Base-by-base conservation (phyloP, 1,139 yeast genomes). In the Pichia sp. region DNA sequence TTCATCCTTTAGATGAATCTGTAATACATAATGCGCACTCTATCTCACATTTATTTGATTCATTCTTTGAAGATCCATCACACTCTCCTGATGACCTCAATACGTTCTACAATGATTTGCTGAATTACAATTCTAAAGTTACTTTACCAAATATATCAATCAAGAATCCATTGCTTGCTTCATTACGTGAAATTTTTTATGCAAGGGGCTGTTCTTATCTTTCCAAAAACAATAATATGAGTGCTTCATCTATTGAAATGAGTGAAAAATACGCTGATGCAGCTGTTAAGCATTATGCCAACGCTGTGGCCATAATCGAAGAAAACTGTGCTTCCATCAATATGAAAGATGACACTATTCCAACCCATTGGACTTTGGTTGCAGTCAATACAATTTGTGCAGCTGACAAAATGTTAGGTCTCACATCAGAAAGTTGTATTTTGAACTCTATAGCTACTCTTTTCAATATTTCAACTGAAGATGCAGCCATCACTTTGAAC, bases 161-260 rank as follows among this genome's bases (percentile, higher is more conserved):
- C 10, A 43, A 41, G 30, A 39, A 39, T 19, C 47, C 50, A 17
- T 28, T 52, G 12, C 59, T 66, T 15, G 46, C 51, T 2, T 53
- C 64, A 3, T 48, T 67, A 34, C 52, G 62, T 18, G 63, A 61
- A 35, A 59, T 67, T 4, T 63, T 64, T 17, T 53, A 56, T 36
- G 64, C 68, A 12, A 64, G 69, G 51, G 72, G 71, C 5, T 63
- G 67, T 3, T 54, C 67, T 0, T 60, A 52, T 38, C 44, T 66
- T 21, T 58, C 64, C 2, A 61, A 59, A 51, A 50, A 53, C 18
- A 56, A 55, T 22, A 52, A 53, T 4, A 38, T 36, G 9, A 11
- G 15, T 30, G 32, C 23, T 20, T 31, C 32, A 34, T 17, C 20
- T 4, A 3, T n/a, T 5, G 38, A 38, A n/a, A 15, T 39, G 3